Base-by-base conservation (phyloP, 1,139 yeast genomes). In the Geotrichum citri-aurantii region DNA sequence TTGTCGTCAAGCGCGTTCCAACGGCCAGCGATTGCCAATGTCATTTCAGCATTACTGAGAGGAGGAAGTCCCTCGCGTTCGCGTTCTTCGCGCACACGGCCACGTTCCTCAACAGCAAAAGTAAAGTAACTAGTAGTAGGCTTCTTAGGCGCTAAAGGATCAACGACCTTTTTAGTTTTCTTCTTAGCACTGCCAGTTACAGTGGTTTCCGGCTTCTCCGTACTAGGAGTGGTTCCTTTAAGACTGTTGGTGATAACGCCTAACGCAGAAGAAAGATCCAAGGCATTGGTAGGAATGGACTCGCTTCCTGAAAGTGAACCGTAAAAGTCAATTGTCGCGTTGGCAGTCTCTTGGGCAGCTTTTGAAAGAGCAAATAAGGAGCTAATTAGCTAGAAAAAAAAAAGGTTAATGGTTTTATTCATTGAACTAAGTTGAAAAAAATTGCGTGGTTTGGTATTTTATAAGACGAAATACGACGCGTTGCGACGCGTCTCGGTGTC, bases 341-440 rank as follows among this genome's bases (percentile, higher is more conserved):
- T 76, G 48, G 95, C 89, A 52, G 93, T 88, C 59, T 86, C 92
- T 64, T 80, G 83, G 52, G 96, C 92, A 21, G 92, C 88, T 69
- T 84, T 88, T 56, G 95, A 84, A 61, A 89, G 81, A 70, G 86
- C 91, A 67, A 85, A 86, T 62, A 89, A 81, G 7, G 95, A 82
- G 48, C 95, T 81, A 62, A 89, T 90, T 52, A 88, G 79, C 73
- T 84, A 17, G 26, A 29, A 23, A 24, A 19, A n/a, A 17, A 29
- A n/a, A 23, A 42, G 17, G 21, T 29, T 48, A 26, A 26, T 48
- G 12, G 19, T 10, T 11, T 8, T 48, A 29, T 8, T 14, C 24
- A 17, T 48, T 29, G 31, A 10, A 14, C 24, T 46, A 10, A 10
- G 11, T 17, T n/a, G 21, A 40, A 17, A 40, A 44, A 11, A 24